phyloP scores from a whole-genome alignment of 495 filamentous ascomycete species.

The Evernia prunastri region DNA sequence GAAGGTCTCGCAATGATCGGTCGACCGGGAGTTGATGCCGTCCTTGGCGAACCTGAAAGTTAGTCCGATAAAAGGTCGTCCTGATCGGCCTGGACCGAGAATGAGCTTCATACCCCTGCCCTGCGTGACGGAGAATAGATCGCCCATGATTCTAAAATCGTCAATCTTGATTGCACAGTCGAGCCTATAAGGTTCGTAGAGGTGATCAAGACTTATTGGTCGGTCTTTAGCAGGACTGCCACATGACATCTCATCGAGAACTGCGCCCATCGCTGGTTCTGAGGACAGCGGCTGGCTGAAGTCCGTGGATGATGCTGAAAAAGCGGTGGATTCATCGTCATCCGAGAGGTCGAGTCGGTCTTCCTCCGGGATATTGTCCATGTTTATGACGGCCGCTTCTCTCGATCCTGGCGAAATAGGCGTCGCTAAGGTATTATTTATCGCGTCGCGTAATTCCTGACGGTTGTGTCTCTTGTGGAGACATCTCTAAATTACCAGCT shows the following conservation, averaged over 20 bases:
- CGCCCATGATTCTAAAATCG: not conserved
- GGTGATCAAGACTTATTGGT: not conserved
- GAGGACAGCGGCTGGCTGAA: not conserved
- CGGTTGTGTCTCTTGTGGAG: not conserved
- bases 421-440: too few species aligned
- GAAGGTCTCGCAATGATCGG: not conserved
- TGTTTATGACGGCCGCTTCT: too few species aligned
- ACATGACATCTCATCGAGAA: not conserved
- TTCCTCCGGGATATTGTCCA: too few species aligned
- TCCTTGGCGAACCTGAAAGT: not conserved
- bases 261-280: not conserved
- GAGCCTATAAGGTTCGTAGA: not conserved
- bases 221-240: not conserved
- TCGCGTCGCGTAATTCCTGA: too few species aligned
- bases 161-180: not conserved
- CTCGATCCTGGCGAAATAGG: too few species aligned
- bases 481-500: not conserved
- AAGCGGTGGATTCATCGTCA: not conserved
- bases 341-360: too few species aligned
- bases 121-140: not conserved
- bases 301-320: not conserved
- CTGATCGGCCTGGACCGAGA: not conserved
- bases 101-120: not conserved
- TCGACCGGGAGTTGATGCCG: not conserved
- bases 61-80: not conserved